Conservation (phyloP, 2,329 filamentous ascomycete species). For the Aureobasidium lini region DNA sequence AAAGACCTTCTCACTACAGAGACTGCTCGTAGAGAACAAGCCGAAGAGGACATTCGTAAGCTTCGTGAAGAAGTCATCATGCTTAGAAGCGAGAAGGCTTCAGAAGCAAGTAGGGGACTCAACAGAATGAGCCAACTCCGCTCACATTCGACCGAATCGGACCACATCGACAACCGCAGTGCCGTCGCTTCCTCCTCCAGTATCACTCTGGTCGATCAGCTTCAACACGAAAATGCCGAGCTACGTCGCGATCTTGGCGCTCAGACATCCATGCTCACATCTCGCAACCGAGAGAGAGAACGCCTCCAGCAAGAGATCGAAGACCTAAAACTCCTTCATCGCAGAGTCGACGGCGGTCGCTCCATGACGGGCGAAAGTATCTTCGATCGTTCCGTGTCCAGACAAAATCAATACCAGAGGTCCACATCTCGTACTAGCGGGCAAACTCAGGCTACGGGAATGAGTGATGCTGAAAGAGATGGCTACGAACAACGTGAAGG, state of each 20-base stretch:
- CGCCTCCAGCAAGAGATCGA: slow-evolving; percentile 95
- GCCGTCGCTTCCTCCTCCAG: slow-evolving; percentile 52
- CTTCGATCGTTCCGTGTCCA: slow-evolving; percentile 86
- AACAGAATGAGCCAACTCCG: slow-evolving; percentile 32
- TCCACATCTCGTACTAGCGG: slow-evolving; percentile 69
- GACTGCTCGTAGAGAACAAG: slow-evolving; percentile 77
- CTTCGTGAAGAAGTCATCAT: slow-evolving; percentile 73
- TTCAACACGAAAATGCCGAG: slow-evolving; percentile 88
- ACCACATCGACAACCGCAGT: slow-evolving; percentile 18
- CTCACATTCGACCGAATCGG: slow-evolving; percentile 31
- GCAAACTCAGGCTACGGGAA: slow-evolving; percentile 55
- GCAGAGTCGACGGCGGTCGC: slow-evolving; percentile 55
- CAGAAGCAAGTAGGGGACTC: slow-evolving; percentile 26
- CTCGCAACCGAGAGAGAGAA: slow-evolving; percentile 89
- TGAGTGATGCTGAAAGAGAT: slow-evolving; percentile 72
- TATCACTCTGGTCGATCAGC: slow-evolving; percentile 72
- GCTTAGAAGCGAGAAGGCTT: slow-evolving; percentile 36
- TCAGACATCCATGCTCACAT: slow-evolving; percentile 95
- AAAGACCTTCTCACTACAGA: slow-evolving; percentile 92
- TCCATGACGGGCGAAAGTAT: slow-evolving; percentile 75
- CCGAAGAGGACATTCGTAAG: slow-evolving; percentile 78
- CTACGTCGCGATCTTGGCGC: slow-evolving; percentile 86
- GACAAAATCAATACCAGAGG: slow-evolving; percentile 58
- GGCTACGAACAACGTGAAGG: slow-evolving; percentile 79
- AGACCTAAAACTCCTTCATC: slow-evolving; percentile 81